Evolutionary conservation across 192 early-diverging fungal genomes (phyloP), one percentile per base, ranked within the genome.

Genomic region (Coemansia nantahalensis): DNA sequence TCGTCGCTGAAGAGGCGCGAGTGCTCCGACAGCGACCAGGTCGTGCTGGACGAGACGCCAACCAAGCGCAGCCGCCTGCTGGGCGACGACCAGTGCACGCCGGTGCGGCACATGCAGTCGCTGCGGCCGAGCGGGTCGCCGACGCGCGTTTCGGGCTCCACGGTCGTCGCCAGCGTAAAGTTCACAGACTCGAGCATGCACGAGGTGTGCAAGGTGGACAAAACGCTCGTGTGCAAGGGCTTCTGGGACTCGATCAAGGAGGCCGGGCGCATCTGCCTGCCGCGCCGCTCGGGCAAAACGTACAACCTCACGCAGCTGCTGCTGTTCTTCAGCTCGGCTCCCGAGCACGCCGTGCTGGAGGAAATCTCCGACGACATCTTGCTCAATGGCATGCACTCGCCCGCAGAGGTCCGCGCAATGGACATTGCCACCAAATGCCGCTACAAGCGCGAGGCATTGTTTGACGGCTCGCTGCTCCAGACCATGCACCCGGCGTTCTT

Each of bases 281-380:
- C 70, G 0, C 54, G 63, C 9, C 62, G 59, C 16, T 74, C 63
- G 4, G 59, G 70, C 4, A 74, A 74, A 40, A 74, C 70, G 0
- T 74, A 74, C 42, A 74, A 74, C 36, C 43, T 74, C 46, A 74
- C 63, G 0, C 62, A 66, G 39, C 46, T 74, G n/a, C 39, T 65
- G 39, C 26, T 74, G 17, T 74, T 66, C 51, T 74, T 65, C 28
- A 74, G 70, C 43, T 21, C 22, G 28, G 43, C 42, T 0, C 63
- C 48, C 0, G 70, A 66, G 34, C 32, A 53, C 0, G 55, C 23
- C 1, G 21, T 58, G 0, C 9, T 74, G 6, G 31, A 50, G 2
- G 14, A 9, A 0, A 53, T 74, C 0, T 24, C 70, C 5, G 58
- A 49, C 32, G 57, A 24, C 14, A 38, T 56, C 18, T 31, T 72